Conservation (phyloP, 768 basidiomycete genomes). For the Mycena leptocephala region DNA sequence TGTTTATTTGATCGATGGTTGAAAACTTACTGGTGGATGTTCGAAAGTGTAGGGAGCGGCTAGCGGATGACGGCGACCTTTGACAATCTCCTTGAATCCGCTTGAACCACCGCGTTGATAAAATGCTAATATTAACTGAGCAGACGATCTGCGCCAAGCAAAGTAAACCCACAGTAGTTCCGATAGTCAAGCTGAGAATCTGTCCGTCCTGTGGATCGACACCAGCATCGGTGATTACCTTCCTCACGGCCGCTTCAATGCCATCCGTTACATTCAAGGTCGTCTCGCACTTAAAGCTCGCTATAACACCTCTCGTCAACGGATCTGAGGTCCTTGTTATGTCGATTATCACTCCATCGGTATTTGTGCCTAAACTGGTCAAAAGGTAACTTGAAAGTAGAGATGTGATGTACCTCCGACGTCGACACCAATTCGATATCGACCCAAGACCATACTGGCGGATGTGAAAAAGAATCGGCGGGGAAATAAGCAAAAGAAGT, state of each 20-base stretch:
- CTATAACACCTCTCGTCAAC: conserved; percentile 52
- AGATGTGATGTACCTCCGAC: conserved; percentile 44
- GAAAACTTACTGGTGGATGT: conserved; percentile 66
- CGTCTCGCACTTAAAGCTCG: conserved; percentile 67
- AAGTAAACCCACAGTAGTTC: conserved; percentile 65
- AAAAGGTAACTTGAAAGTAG: not conserved
- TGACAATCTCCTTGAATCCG: conserved; percentile 66
- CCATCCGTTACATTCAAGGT: conserved; percentile 73
- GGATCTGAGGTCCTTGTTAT: conserved; percentile 44
- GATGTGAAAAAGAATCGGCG: no score
- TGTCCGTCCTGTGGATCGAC: conserved; percentile 50
- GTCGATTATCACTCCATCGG: conserved; percentile 53
- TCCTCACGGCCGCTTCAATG: conserved; percentile 67
- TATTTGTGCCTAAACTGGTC: conserved; percentile 51
- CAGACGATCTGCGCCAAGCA: not conserved
- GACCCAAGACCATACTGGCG: not conserved
- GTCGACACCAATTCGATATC: conserved; percentile 52
- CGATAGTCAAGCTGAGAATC: conserved; percentile 70
- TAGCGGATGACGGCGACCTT: conserved; percentile 78
- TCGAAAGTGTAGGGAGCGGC: conserved; percentile 74
- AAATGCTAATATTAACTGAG: conserved; percentile 55
- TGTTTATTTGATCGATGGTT: conserved; percentile 42
- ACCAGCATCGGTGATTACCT: conserved; percentile 57
- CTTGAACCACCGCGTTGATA: conserved; percentile 74
- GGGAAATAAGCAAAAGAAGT: not conserved